Conservation (phyloP, 1,284 basidiomycete genomes). For the Neonothopanus nambi region DNA sequence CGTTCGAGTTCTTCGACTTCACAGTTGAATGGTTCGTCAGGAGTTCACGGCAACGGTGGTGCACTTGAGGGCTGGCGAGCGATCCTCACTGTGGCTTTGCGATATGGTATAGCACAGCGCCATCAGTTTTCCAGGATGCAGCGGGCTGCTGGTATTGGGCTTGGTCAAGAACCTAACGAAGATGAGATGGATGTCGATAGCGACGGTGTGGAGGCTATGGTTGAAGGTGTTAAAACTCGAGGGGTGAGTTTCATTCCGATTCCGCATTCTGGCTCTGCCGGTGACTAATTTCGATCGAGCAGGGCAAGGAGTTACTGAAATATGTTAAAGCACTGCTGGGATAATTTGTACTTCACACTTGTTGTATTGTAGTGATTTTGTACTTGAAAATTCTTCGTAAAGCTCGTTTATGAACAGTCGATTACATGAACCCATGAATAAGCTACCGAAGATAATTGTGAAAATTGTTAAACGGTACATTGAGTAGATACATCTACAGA, state of each 20-base stretch:
- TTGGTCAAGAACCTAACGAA: constrained; percentile 23
- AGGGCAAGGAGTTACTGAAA: constrained; percentile 71
- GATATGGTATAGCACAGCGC: constrained; percentile 62
- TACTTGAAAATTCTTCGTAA: too few relatives aligned
- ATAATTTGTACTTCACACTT: neutral
- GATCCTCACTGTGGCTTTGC: constrained; percentile 60
- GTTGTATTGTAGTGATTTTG: too few relatives aligned
- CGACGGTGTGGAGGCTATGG: constrained; percentile 70
- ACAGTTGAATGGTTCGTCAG: constrained; percentile 28
- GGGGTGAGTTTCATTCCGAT: constrained; percentile 51
- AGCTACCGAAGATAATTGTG: too few relatives aligned
- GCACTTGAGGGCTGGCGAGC: constrained; percentile 78
- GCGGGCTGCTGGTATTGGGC: constrained; percentile 16
- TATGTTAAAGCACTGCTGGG: constrained; percentile 56
- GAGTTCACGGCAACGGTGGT: neutral
- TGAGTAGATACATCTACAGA: too few relatives aligned
- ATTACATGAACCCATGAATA: too few relatives aligned
- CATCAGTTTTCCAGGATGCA: constrained; percentile 43
- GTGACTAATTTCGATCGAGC: constrained; percentile 5
- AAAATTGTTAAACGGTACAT: too few relatives aligned
- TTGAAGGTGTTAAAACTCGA: constrained; percentile 66
- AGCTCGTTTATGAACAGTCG: too few relatives aligned
- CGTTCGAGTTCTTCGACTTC: constrained; percentile 32
- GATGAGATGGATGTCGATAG: constrained; percentile 37
- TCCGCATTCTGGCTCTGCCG: neutral